Evolutionary conservation across 176 grass and related monocot species (phyloP).

Genomic region (Luzula sylvatica): DNA sequence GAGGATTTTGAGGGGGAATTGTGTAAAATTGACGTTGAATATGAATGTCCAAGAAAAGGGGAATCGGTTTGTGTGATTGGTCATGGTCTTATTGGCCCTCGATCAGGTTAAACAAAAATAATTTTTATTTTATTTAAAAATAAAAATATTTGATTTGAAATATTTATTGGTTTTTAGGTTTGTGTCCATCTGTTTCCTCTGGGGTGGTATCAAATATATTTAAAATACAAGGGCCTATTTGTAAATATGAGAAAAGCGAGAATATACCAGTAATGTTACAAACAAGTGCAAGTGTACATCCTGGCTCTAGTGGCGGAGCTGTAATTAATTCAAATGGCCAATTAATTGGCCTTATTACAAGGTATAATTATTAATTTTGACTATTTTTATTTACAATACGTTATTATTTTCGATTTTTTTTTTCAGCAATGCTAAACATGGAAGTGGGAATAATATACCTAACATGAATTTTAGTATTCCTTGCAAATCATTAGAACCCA

Average conservation of each 20-base stretch:
- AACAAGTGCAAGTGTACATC: conserved; percentile 91
- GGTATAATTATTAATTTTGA: conserved; percentile 24
- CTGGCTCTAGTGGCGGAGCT: conserved; percentile 77
- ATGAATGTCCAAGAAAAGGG: conserved; percentile 54
- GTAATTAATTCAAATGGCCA: conserved; percentile 61
- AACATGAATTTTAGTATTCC: conserved; percentile 92
- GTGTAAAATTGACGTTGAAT: conserved; percentile 53
- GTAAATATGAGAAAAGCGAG: conserved; percentile 19
- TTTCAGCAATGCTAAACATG: conserved; percentile 92
- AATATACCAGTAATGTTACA: conserved; percentile 75
- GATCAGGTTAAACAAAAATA: conserved; percentile 42
- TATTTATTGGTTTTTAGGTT: conserved; percentile 31
- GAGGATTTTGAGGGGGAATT: conserved; percentile 40
- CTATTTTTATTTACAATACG: not conserved
- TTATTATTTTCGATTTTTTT: conserved; percentile 17
- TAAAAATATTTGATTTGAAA: not conserved
- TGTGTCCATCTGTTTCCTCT: conserved; percentile 55
- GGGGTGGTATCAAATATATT: conserved; percentile 79
- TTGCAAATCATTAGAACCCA: conserved; percentile 44
- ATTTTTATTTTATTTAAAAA: conserved; percentile 20
- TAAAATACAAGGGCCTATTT: conserved; percentile 28
- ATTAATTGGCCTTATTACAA: conserved; percentile 89
- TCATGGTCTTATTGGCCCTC: conserved; percentile 85
- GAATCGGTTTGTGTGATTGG: conserved; percentile 59
- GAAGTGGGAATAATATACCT: conserved; percentile 78